Conservation (phyloP, 257 asterid genomes). For the Petunia axillaris region DNA sequence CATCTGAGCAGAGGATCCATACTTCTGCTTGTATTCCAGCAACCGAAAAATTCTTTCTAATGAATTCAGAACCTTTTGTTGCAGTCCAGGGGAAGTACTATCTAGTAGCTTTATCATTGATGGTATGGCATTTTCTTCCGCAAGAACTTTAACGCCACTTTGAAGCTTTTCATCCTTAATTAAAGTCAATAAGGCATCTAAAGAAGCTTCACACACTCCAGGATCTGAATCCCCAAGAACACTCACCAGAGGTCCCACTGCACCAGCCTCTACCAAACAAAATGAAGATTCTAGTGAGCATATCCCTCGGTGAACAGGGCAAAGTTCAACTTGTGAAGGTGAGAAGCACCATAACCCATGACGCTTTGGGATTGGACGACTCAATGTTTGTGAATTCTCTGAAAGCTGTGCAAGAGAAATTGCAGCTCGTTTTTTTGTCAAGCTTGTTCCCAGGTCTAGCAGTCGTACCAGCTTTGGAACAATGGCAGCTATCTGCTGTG, state of each 20-base stretch:
- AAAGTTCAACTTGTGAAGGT: conserved; percentile 42
- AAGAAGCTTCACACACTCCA: conserved; percentile 58
- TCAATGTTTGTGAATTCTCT: conserved; percentile 45
- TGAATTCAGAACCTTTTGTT: conserved; percentile 54
- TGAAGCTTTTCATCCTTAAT: conserved; percentile 49
- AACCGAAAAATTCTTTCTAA: conserved; percentile 62
- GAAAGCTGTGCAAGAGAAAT: conserved; percentile 60
- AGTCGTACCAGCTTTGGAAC: conserved; percentile 50
- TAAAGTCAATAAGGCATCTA: conserved; percentile 70
- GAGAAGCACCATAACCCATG: conserved; percentile 60
- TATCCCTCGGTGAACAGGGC: conserved; percentile 60
- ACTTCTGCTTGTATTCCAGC: conserved; percentile 49
- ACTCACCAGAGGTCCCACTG: conserved; percentile 51
- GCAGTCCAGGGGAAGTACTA: conserved; percentile 49
- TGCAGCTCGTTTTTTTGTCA: conserved; percentile 47
- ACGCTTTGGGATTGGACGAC: conserved; percentile 46
- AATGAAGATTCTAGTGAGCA: conserved; percentile 56
- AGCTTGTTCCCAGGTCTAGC: conserved; percentile 50
- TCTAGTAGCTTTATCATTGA: conserved; percentile 50
- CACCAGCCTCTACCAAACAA: conserved; percentile 60
- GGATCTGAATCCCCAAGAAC: conserved; percentile 51
- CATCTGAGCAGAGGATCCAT: conserved; percentile 50
- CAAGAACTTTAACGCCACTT: conserved; percentile 59
- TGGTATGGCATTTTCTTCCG: conserved; percentile 53
- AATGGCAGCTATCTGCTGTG: conserved; percentile 54